Conservation (phyloP, 768 basidiomycete genomes). For the Candolleomyces efflorescens region DNA sequence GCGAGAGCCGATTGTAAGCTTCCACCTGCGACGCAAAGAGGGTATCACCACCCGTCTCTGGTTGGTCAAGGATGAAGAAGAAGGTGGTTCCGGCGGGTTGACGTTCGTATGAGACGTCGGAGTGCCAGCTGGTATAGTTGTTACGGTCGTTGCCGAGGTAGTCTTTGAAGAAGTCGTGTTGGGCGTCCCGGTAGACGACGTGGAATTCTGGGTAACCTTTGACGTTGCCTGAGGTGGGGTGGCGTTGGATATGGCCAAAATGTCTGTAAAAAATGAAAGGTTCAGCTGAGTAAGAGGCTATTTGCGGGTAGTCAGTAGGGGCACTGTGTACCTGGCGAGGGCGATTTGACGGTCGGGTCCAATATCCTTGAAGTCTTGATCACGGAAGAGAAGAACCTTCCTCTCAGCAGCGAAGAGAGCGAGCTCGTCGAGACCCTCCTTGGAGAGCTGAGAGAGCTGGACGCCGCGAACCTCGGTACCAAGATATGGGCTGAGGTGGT, state of each 20-base stretch:
- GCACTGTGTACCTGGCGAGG: conserved; percentile 47
- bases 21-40: conserved; percentile 53
- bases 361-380: conserved; percentile 58
- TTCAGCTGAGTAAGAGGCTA: too few relatives aligned
- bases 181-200: conserved; percentile 48
- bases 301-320: too few relatives aligned
- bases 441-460: conserved; percentile 47
- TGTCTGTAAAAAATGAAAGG: too few relatives aligned
- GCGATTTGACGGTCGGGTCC: conserved; percentile 47
- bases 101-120: conserved; percentile 43
- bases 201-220: conserved; percentile 55
- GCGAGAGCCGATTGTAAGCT: conserved; percentile 55
- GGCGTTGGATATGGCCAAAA: conserved; percentile 32
- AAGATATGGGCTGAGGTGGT: conserved; percentile 43
- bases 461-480: conserved; percentile 48
- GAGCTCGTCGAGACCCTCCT: conserved; percentile 50
- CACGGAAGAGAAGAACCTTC: conserved; percentile 50
- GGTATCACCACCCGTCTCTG: conserved; percentile 45
- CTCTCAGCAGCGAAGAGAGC: conserved; percentile 47
- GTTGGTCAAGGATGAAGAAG: conserved; percentile 54
- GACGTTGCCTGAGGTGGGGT: conserved; percentile 46
- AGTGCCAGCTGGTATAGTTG: conserved; percentile 38
- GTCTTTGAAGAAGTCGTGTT: conserved; percentile 38
- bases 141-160: conserved; percentile 37
- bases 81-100: conserved; percentile 54